These are phyloP conservation scores for Oryza coarctata DNA, from an alignment of 176 grass and related monocot genomes.

Conservation along the genomic window DNA sequence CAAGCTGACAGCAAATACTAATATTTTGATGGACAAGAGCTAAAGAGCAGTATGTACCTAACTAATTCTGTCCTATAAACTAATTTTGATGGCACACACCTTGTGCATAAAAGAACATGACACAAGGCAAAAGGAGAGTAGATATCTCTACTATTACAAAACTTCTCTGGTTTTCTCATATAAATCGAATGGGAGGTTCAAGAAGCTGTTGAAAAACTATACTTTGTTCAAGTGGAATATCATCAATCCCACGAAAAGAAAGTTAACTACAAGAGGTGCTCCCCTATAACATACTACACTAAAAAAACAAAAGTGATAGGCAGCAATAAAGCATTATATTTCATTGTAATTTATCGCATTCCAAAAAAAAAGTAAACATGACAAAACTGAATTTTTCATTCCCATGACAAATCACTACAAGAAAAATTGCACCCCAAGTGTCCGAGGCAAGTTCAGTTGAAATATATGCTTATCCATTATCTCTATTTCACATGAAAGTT, in stretches of 20 bases:
- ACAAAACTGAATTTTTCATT: too few species aligned
- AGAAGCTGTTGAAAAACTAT: slow-evolving; percentile 10
- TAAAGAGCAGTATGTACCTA: not conserved
- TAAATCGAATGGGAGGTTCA: not conserved
- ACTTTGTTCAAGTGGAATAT: not conserved
- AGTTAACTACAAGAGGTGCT: not conserved
- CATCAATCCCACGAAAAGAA: not conserved
- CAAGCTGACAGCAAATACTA: slow-evolving; percentile 17
- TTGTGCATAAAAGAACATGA: slow-evolving; percentile 1
- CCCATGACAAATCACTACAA: not conserved
- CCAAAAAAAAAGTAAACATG: not conserved
- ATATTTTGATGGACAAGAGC: not conserved
- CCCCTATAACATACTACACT: not conserved
- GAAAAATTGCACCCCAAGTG: not conserved
- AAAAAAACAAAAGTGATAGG: not conserved
- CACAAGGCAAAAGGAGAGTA: not conserved
- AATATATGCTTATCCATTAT: slow-evolving; percentile 4
- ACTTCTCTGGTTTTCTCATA: not conserved
- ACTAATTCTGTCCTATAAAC: slow-evolving; percentile 11
- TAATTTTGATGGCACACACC: not conserved
- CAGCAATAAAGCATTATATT: not conserved
- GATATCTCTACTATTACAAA: not conserved
- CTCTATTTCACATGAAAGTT: slow-evolving; percentile 11
- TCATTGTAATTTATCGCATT: not conserved
- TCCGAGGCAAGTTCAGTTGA: not conserved